These are phyloP conservation scores for Pseudogymnoascus sp. DNA, from an alignment of 2,329 filamentous ascomycete species.

Conservation along the genomic window DNA sequence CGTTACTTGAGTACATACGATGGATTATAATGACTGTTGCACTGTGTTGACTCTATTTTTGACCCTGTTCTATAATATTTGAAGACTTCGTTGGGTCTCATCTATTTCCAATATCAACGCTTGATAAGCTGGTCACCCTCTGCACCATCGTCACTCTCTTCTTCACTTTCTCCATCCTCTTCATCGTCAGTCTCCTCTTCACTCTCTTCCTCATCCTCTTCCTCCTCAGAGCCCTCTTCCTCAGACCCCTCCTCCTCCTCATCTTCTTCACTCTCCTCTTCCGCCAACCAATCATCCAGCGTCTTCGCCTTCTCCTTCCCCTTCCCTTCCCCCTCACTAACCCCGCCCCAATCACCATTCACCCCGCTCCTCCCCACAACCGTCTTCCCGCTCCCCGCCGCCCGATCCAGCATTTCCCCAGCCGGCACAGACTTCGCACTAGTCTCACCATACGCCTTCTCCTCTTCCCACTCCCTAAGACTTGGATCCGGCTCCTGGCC, in stretches of 20 bases:
- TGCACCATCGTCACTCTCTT: slow-evolving; percentile 22
- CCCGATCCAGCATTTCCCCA: slow-evolving; percentile 54
- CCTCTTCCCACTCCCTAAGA: slow-evolving; percentile 53
- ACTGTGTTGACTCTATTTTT: not conserved
- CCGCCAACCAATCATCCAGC: slow-evolving; percentile 86
- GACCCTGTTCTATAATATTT: not conserved
- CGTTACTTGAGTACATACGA: not conserved
- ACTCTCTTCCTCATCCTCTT: slow-evolving; percentile 42
- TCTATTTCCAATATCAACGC: slow-evolving; percentile 6
- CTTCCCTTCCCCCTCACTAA: slow-evolving; percentile 38
- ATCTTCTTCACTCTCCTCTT: slow-evolving; percentile 53
- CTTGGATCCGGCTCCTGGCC: slow-evolving; percentile 71
- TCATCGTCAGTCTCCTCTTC: slow-evolving; percentile 38
- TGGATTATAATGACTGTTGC: not conserved
- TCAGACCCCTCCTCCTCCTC: slow-evolving; percentile 41
- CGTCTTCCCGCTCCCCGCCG: slow-evolving; percentile 32
- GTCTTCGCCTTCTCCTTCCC: slow-evolving; percentile 52
- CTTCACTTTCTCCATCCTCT: slow-evolving; percentile 31
- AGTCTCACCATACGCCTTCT: slow-evolving; percentile 31
- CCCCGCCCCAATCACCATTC: slow-evolving; percentile 35
- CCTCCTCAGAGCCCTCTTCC: slow-evolving; percentile 43
- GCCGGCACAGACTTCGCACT: slow-evolving; percentile 42
- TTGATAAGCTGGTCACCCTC: slow-evolving; percentile 27
- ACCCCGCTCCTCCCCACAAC: slow-evolving; percentile 31
- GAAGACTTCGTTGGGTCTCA: not conserved